Base-by-base conservation (phyloP, 2,329 filamentous ascomycete species). In the Laburnicola sp. region DNA sequence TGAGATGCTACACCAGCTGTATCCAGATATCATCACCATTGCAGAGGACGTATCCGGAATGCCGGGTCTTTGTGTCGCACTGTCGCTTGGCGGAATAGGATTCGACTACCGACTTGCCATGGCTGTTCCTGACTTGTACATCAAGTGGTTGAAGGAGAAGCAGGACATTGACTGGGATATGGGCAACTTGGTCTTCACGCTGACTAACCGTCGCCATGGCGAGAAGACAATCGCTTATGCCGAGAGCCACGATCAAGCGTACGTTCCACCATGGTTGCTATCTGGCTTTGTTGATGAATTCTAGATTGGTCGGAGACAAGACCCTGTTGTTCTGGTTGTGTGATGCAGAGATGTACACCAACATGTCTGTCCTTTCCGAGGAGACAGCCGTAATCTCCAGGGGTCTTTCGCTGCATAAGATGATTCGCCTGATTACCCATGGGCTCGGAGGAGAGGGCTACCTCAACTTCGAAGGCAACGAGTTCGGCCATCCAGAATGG, bases 181-280 rank as follows among this genome's bases (percentile, higher is more conserved):
- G 74, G 85, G 83, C 50, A 86, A 82, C 60, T 88, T 99, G 45
- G 86, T 86, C 71, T 92, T 87, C 76, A 97, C 91, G 0, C 77
- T 99, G 52, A 96, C 89, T 22, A 97, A 99, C 75, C 84, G 94
- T 50, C 86, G 94, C 26, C 90, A 97, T 65, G 93, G 92, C 40
- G 94, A 99, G 75, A 97, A 97, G 82, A 97, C 93, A 0, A 97
- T 99, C 66, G 94, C 94, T 3, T 99, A 99, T 70, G 91, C 89
- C 52, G 94, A 99, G 72, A 96, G 90, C 62, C 94, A 99, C 71
- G 94, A 99, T 66, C 94, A 99, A 83, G 92, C 94, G 88, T 95
- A 81, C 78, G 89, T 82, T 6, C 10, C 11, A n/a, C 27, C 22
- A 2, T 8, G 6, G 7, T 10, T 39, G 2, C 1, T 4, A 2